phyloP scores from a whole-genome alignment of 2,329 filamentous ascomycete genomes.

The Colletotrichum abscissum region DNA sequence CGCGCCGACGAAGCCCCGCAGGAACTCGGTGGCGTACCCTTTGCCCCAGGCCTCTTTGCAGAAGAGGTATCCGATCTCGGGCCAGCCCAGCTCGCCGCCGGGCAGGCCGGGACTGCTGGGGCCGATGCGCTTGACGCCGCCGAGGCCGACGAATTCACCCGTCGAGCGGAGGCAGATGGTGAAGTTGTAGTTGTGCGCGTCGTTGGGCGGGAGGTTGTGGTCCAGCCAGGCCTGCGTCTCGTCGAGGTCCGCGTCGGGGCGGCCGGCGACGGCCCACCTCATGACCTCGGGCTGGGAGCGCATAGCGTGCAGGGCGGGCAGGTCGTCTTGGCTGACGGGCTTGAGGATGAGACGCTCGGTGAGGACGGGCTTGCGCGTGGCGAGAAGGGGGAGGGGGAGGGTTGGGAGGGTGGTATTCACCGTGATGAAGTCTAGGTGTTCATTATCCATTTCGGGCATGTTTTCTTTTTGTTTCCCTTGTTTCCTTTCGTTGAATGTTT shows the following conservation, averaged over 20 bases:
- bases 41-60: constrained; percentile 63
- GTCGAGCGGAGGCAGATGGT: constrained; percentile 60
- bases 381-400: constrained; percentile 52
- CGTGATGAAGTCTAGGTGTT: constrained; percentile 44
- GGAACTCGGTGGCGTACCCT: constrained; percentile 68
- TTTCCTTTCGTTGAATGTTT: not conserved
- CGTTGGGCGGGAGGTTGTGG: constrained; percentile 58
- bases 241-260: constrained; percentile 54
- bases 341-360: constrained; percentile 68
- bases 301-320: constrained; percentile 60
- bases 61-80: constrained; percentile 70
- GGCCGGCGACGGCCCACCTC: constrained; percentile 62
- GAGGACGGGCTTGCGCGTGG: constrained; percentile 50
- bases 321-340: constrained; percentile 60
- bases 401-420: constrained; percentile 62
- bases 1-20: constrained; percentile 55
- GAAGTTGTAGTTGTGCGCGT: constrained; percentile 66
- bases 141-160: constrained; percentile 63
- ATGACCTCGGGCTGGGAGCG: constrained; percentile 71
- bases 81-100: constrained; percentile 59
- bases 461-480: not conserved
- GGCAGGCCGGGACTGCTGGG: constrained; percentile 39
- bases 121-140: constrained; percentile 51
- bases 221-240: constrained; percentile 55
- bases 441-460: constrained; percentile 7